Base-by-base conservation (phyloP, 2,329 filamentous ascomycete genomes). In the Pseudogymnoascus sp. region DNA sequence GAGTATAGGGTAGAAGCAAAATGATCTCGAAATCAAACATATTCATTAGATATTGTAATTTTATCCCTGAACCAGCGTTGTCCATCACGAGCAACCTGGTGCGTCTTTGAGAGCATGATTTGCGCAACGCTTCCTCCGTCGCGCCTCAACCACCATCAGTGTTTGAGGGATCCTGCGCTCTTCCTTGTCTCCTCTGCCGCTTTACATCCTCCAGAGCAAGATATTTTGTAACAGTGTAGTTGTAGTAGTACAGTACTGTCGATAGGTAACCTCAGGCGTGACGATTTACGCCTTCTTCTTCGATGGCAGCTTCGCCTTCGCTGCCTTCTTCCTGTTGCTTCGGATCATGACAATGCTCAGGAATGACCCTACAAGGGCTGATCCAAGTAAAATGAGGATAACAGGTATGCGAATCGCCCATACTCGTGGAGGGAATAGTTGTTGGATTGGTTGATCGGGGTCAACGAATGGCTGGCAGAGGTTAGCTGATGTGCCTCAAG, bases 391-490 rank as follows among this genome's bases (percentile, higher is more conserved):
- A 68, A 97, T 89, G 70, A 99, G 87, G 76, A 99, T 96, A 72
- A 99, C 93, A 71, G 95, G 95, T 74, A 99, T 95, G 77, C 95
- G 93, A 76, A 99, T 96, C 66, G 95, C 95, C 95, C 95, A 99
- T 76, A 96, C 93, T 76, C 95, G 93, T 57, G 93, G 93, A 67
- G 92, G 95, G 81, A 99, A 99, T 80, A 98, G 84, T 76, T 89
- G 89, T 76, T 99, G 95, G 65, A 98, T 88, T 64, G 92, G 88
- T 78, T 99, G 95, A 76, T 92, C 91, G 65, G 90, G 85, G 78
- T 99, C 95, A 78, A 99, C 95, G 77, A 99, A 99, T 75, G 95
- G 95, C 95, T 99, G 71, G 62, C 8, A 6, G 31, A 54, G 43
- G 54, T 69, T 69, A 63, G 61, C 54, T 36, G 21, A n/a, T 70